A percentile compares a stretch with the other conserved stretches of the same genome.
Conservation (phyloP, 2,329 filamentous ascomycete species). For the Bisporella sp. region DNA sequence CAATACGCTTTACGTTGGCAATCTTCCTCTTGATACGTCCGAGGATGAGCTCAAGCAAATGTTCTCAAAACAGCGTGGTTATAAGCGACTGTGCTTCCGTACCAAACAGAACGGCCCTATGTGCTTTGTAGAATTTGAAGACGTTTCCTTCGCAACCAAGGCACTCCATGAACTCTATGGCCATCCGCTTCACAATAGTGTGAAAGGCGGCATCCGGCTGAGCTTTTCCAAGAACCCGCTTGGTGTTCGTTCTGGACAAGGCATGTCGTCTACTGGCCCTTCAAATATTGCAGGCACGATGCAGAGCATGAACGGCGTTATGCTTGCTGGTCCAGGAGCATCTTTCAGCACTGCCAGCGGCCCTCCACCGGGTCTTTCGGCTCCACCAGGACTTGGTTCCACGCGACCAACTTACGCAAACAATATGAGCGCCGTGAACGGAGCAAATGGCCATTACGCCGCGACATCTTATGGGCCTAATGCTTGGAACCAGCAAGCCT, state of each 20-base stretch:
- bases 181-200: slow-evolving; percentile 77
- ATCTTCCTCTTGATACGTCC: slow-evolving; percentile 83
- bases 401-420: slow-evolving; percentile 20
- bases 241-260: slow-evolving; percentile 77
- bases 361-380: slow-evolving; percentile 74
- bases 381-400: slow-evolving; percentile 63
- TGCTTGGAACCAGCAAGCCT: slow-evolving; percentile 23
- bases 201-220: slow-evolving; percentile 89
- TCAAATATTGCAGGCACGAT: slow-evolving; percentile 37
- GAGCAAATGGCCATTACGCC: slow-evolving; percentile 15
- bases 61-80: slow-evolving; percentile 89
- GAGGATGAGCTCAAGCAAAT: slow-evolving; percentile 93
- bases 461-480: slow-evolving; percentile 19
- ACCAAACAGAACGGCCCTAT: slow-evolving; percentile 95
- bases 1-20: slow-evolving; percentile 98
- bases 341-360: slow-evolving; percentile 39
- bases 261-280: slow-evolving; percentile 27
- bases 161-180: slow-evolving; percentile 87
- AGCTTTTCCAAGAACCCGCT: slow-evolving; percentile 98
- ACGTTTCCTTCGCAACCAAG: slow-evolving; percentile 85
- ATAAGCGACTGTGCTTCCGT: slow-evolving; percentile 90
- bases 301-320: slow-evolving; percentile 52
- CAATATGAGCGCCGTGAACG: slow-evolving; percentile 18
- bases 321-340: slow-evolving; percentile 31
- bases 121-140: slow-evolving; percentile 98